Conservation (phyloP, 148 eudicot genomes). For the Agrostemma githago region DNA sequence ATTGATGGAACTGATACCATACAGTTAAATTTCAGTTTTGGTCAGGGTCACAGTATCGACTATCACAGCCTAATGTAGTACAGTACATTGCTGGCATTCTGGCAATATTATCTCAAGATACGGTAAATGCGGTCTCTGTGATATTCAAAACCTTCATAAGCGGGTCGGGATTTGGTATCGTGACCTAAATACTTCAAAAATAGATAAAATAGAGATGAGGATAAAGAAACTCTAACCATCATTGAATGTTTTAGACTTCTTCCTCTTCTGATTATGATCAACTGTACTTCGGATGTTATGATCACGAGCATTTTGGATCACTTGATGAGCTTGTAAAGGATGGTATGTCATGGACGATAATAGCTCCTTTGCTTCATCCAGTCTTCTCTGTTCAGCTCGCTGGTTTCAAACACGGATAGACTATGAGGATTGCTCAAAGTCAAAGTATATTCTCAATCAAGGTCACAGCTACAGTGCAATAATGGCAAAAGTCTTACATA, state of each 20-base stretch:
- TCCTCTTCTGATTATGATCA: conserved; percentile 36
- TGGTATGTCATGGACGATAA: conserved; percentile 55
- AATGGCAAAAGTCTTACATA: conserved; percentile 42
- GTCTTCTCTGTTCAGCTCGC: conserved; percentile 64
- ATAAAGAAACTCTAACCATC: conserved; percentile 24
- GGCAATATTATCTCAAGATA: no score
- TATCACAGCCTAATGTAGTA: no score
- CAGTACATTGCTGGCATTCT: no score
- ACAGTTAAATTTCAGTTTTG: no score
- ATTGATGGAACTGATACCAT: no score
- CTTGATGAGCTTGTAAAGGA: conserved; percentile 49
- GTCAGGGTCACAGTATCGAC: no score
- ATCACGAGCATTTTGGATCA: conserved; percentile 21
- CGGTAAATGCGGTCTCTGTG: no score
- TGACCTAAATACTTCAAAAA: not conserved
- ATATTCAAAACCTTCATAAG: no score
- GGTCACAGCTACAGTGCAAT: not conserved
- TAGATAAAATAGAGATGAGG: not conserved
- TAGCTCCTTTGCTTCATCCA: conserved; percentile 47
- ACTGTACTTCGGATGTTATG: conserved; percentile 16
- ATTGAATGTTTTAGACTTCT: conserved; percentile 38
- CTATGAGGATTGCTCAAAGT: not conserved
- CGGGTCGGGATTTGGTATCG: no score
- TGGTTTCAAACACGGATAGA: conserved; percentile 24
- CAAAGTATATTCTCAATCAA: not conserved